Evolutionary conservation across 805 yeast species (phyloP).

Genomic region (Cyberlindnera xylosilytica): DNA sequence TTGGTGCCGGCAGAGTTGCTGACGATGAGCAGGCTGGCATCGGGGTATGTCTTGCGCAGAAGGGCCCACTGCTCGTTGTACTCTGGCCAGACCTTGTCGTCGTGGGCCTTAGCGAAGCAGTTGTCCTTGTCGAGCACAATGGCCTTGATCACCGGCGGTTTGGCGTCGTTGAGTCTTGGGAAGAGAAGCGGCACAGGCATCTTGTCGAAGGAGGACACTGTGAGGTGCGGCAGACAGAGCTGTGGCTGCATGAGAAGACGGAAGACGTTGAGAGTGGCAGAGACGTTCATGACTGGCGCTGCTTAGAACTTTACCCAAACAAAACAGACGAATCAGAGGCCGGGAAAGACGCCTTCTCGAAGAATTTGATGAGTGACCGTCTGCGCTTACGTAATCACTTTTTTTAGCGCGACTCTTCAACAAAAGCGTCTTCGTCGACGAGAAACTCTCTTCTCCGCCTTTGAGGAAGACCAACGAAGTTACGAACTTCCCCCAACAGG

Average conservation of each 20-base stretch:
- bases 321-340: too few relatives aligned
- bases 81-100: conserved; percentile 74
- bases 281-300: conserved; percentile 48
- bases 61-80: conserved; percentile 56
- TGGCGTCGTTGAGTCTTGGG: conserved; percentile 24
- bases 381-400: too few relatives aligned
- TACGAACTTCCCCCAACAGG: too few relatives aligned
- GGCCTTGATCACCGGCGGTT: conserved; percentile 51
- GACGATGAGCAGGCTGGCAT: conserved; percentile 65
- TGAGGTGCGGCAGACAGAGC: conserved; percentile 64
- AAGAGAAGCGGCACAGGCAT: conserved; percentile 51
- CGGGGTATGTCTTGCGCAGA: conserved; percentile 58
- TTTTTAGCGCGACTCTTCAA: too few relatives aligned
- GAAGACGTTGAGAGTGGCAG: conserved; percentile 71
- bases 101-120: conserved; percentile 85
- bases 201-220: conserved; percentile 54
- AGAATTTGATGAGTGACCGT: too few relatives aligned
- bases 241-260: conserved; percentile 59
- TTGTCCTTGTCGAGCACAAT: conserved; percentile 92
- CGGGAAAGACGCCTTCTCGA: too few relatives aligned
- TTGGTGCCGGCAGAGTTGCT: conserved; percentile 92
- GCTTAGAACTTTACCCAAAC: too few relatives aligned
- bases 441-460: too few relatives aligned
- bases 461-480: too few relatives aligned
- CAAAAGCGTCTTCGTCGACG: too few relatives aligned